Percentiles rank a stretch among this genome's conserved stretches.
Evolutionary conservation across 176 grass and related monocot species (phyloP).

Genomic region (Luzula sylvatica): DNA sequence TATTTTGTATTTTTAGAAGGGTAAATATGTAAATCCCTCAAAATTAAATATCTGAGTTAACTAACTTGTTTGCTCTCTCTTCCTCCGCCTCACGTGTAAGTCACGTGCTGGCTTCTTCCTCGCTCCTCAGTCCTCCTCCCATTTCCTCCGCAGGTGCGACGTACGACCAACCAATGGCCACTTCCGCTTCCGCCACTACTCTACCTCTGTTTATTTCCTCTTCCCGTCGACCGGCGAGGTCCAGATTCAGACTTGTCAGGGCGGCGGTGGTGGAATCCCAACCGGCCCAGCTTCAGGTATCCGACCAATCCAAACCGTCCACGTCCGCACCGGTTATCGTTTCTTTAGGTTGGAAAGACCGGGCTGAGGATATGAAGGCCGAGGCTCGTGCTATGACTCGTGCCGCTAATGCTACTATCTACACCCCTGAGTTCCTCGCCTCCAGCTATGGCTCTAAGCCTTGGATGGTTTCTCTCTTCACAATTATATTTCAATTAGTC

Average conservation of each 20-base stretch:
- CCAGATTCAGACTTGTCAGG: slow-evolving; percentile 15
- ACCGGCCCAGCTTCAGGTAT: slow-evolving; percentile 19
- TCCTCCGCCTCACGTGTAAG: too few relatives aligned
- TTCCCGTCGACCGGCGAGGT: slow-evolving; percentile 6
- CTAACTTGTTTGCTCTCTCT: too few relatives aligned
- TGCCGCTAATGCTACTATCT: slow-evolving; percentile 57
- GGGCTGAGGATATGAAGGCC: slow-evolving; percentile 66
- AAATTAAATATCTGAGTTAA: too few relatives aligned
- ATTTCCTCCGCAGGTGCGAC: not conserved
- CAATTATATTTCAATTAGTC: not conserved
- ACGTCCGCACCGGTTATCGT: not conserved
- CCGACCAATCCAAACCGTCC: slow-evolving; percentile 6
- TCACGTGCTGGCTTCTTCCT: too few relatives aligned
- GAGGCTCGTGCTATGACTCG: slow-evolving; percentile 75
- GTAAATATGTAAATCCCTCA: too few relatives aligned
- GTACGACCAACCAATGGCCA: slow-evolving; percentile 20
- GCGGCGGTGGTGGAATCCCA: slow-evolving; percentile 44
- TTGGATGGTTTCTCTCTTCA: slow-evolving; percentile 29
- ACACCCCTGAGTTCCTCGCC: slow-evolving; percentile 63
- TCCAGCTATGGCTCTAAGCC: slow-evolving; percentile 61
- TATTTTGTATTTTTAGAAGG: too few relatives aligned
- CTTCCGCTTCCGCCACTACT: slow-evolving; percentile 7
- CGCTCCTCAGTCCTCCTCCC: not conserved
- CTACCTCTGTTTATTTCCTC: slow-evolving; percentile 12
- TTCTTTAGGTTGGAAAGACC: slow-evolving; percentile 22